phyloP scores from a whole-genome alignment of 148 eudicot genomes.

The Vaccinium macrocarpon region DNA sequence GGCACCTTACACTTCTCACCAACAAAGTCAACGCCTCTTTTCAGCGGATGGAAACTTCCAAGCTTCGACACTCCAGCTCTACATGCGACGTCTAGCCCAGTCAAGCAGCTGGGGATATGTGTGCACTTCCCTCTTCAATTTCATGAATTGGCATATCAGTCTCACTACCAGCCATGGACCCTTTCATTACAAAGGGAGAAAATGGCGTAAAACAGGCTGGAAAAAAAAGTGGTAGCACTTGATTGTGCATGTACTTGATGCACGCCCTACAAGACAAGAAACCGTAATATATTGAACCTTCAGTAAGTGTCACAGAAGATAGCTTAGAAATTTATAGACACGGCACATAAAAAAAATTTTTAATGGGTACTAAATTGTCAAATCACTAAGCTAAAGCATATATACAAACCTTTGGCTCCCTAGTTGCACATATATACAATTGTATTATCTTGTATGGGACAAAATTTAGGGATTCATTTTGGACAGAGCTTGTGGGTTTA shows the following conservation, averaged over 20 bases:
- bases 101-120: slow-evolving; percentile 8
- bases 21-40: neutral
- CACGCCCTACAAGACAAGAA: neutral
- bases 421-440: neutral
- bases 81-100: slow-evolving; percentile 12
- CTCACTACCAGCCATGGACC: slow-evolving; percentile 19
- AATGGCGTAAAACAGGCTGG: neutral
- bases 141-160: slow-evolving; percentile 8
- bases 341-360: neutral
- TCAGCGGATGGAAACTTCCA: slow-evolving; percentile 11
- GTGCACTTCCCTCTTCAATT: slow-evolving; percentile 16
- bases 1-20: neutral
- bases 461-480: neutral
- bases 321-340: neutral
- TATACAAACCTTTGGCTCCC: neutral
- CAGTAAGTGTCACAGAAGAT: neutral
- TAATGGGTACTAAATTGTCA: neutral
- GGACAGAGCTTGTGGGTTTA: neutral
- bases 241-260: neutral
- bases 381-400: slow-evolving; percentile 8
- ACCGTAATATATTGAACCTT: neutral
- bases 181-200: slow-evolving; percentile 15
- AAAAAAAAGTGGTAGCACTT: neutral
- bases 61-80: slow-evolving; percentile 15
- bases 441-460: neutral